phyloP scores from a whole-genome alignment of 2,329 filamentous ascomycete genomes.

The Xylaria sp. region DNA sequence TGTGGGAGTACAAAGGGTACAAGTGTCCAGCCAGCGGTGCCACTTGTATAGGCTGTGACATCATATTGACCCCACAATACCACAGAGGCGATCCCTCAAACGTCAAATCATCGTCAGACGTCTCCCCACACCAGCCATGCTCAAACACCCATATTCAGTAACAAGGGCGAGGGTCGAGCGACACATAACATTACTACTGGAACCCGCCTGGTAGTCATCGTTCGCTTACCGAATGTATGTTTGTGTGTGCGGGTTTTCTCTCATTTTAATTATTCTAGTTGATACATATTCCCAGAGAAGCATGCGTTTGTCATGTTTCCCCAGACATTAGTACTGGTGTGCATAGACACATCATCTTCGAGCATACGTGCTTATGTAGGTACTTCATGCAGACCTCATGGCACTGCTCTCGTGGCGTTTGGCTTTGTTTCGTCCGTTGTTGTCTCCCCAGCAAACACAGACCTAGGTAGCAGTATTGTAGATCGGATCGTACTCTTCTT shows the following conservation, averaged over 20 bases:
- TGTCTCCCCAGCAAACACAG: neutral
- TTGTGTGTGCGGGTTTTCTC: neutral
- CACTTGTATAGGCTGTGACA: slow-evolving; percentile 40
- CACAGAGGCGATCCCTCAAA: slow-evolving; percentile 38
- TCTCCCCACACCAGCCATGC: slow-evolving; percentile 29
- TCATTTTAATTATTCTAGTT: slow-evolving; percentile 2
- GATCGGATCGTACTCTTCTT: slow-evolving; percentile 1
- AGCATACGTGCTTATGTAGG: neutral
- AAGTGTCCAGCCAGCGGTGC: neutral
- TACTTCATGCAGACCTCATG: slow-evolving; percentile 25
- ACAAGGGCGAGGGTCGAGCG: slow-evolving; percentile 13
- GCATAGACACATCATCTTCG: too few species aligned
- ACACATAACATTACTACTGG: slow-evolving; percentile 3
- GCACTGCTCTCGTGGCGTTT: slow-evolving; percentile 8
- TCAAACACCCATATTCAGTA: slow-evolving; percentile 5
- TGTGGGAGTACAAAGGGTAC: neutral
- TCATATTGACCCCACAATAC: slow-evolving; percentile 42
- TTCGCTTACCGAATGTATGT: slow-evolving; percentile 20
- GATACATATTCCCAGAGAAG: neutral
- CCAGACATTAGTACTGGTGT: neutral
- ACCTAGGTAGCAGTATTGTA: neutral
- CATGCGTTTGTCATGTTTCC: slow-evolving; percentile 3
- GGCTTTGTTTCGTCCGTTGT: slow-evolving; percentile 5
- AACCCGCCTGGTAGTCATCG: neutral
- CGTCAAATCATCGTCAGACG: slow-evolving; percentile 33